Percentiles rank a stretch among this genome's conserved stretches.
phyloP scores from a whole-genome alignment of 371 early-diverging fungal genomes.

The Smittium culicis region DNA sequence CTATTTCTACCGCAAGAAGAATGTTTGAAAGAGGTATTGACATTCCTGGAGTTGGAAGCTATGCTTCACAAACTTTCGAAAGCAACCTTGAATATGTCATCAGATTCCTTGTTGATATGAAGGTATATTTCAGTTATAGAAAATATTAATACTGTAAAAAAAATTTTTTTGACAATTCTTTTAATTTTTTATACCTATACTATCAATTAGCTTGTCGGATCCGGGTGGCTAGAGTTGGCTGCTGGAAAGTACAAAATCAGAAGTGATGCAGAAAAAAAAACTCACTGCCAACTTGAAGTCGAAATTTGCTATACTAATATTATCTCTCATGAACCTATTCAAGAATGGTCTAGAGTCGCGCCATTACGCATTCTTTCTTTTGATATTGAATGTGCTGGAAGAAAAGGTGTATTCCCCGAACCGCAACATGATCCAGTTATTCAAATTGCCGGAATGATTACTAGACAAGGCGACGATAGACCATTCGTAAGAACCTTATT shows the following conservation, averaged over 20 bases:
- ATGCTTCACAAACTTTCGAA: conserved; percentile 63
- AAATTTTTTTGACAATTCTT: no score
- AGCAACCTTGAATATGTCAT: conserved; percentile 81
- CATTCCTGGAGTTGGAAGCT: conserved; percentile 34
- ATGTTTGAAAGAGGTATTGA: conserved; percentile 40
- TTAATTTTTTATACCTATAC: background rate
- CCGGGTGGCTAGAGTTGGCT: conserved; percentile 88
- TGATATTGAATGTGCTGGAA: conserved; percentile 98
- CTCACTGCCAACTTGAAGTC: conserved; percentile 74
- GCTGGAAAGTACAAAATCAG: conserved; percentile 46
- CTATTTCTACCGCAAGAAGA: conserved; percentile 26
- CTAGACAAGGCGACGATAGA: conserved; percentile 71
- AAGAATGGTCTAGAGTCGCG: conserved; percentile 86
- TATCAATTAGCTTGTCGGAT: conserved; percentile 40
- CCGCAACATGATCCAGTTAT: conserved; percentile 94
- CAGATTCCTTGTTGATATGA: conserved; percentile 96
- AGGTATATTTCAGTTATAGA: no score
- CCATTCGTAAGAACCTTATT: conserved; percentile 91
- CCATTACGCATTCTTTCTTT: conserved; percentile 94
- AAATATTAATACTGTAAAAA: no score
- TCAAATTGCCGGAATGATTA: conserved; percentile 96
- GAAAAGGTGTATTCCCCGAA: conserved; percentile 95
- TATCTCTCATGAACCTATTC: conserved; percentile 74
- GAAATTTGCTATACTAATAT: conserved; percentile 44
- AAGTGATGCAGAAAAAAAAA: conserved; percentile 23